These are phyloP conservation scores for Triticum timopheevii DNA, from an alignment of 176 grass and related monocot genomes.

Conservation along the genomic window DNA sequence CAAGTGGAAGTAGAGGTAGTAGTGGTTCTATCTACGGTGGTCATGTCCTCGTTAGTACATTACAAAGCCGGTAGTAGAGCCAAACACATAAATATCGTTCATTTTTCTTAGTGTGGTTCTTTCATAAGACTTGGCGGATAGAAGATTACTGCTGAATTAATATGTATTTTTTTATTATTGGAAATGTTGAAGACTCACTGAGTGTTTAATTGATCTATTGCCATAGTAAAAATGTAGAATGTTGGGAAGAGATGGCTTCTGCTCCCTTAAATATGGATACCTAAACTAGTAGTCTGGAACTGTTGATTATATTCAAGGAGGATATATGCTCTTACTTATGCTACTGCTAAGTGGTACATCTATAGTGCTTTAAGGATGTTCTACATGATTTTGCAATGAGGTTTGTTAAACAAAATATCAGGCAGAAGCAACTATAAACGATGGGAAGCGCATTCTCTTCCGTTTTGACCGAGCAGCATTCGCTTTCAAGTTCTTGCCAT, in stretches of 20 bases:
- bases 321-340: background rate
- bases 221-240: background rate
- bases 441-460: constrained; percentile 86
- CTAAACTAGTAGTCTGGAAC: background rate
- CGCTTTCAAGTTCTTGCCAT: constrained; percentile 89
- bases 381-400: background rate
- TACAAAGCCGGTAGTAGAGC: background rate
- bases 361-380: background rate
- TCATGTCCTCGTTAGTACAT: background rate
- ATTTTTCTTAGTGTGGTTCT: background rate
- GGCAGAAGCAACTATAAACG: constrained; percentile 78
- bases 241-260: background rate
- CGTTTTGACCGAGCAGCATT: constrained; percentile 92
- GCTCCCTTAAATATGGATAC: background rate
- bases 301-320: background rate
- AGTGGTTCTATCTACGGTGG: background rate
- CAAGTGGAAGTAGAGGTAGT: background rate
- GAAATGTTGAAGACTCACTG: background rate
- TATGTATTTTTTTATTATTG: background rate
- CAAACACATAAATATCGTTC: background rate
- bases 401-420: constrained; percentile 28
- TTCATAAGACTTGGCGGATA: background rate
- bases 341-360: constrained; percentile 9
- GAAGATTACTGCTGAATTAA: background rate
- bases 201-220: constrained; percentile 3